phyloP scores from a whole-genome alignment of 352 stramenopile species.

The Pythium volutum region DNA sequence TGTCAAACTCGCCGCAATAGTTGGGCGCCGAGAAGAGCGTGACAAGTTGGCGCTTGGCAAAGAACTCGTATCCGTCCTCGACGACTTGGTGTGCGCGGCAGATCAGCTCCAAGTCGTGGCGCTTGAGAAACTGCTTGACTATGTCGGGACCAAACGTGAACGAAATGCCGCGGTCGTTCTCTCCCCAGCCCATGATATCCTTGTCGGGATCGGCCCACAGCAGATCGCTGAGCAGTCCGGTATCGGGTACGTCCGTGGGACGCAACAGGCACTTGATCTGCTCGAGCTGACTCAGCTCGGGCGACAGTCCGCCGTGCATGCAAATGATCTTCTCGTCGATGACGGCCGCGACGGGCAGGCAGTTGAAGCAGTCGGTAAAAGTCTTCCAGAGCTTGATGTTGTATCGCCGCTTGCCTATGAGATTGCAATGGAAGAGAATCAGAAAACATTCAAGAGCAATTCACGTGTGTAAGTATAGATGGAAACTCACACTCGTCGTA shows the following conservation, averaged over 20 bases:
- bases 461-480: neutral
- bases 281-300: constrained; percentile 93
- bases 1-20: constrained; percentile 88
- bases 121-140: constrained; percentile 96
- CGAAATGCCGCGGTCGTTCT: constrained; percentile 96
- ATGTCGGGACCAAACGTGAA: constrained; percentile 99
- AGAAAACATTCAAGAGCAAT: neutral
- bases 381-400: constrained; percentile 99
- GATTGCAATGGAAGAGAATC: neutral
- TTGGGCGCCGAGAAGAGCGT: constrained; percentile 91
- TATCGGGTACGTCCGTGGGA: constrained; percentile 88
- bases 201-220: constrained; percentile 98
- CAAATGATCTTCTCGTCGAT: constrained; percentile 99
- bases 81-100: constrained; percentile 71
- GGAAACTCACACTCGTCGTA: constrained; percentile 47
- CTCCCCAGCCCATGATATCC: constrained; percentile 98
- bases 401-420: constrained; percentile 86
- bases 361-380: constrained; percentile 91
- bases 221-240: constrained; percentile 95
- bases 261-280: constrained; percentile 94
- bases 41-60: constrained; percentile 79
- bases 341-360: constrained; percentile 95
- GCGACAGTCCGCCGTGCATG: constrained; percentile 97
- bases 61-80: constrained; percentile 65
- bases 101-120: constrained; percentile 95